A percentile compares a stretch with the other conserved stretches of the same genome.
Evolutionary conservation across 2,329 filamentous ascomycete species (phyloP).

Genomic region (Cephalotrichum gorgonifer): DNA sequence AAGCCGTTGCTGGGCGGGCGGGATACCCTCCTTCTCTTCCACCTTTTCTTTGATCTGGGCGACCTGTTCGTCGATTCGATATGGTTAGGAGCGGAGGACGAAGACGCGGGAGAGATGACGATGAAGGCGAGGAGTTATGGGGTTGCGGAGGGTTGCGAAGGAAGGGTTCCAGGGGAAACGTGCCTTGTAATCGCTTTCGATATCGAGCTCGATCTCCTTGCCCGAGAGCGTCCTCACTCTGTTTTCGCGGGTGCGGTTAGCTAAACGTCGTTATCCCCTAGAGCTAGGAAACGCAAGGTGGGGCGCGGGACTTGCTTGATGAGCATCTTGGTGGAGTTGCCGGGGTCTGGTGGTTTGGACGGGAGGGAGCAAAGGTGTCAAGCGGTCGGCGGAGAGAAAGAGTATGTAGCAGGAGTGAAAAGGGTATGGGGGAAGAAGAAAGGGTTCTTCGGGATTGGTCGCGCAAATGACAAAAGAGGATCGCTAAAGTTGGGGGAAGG

Average conservation of each 20-base stretch:
- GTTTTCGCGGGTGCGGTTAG: conserved; percentile 2
- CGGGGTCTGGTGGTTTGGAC: not conserved
- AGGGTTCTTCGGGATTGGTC: not conserved
- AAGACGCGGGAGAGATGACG: not conserved
- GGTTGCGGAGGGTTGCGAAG: no score
- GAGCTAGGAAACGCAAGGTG: not conserved
- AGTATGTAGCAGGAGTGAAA: no score
- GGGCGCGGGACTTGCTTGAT: conserved; percentile 36
- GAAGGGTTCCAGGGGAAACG: conserved; percentile 8
- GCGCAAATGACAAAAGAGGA: not conserved
- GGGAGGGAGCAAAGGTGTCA: not conserved
- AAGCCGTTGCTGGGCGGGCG: conserved; percentile 88
- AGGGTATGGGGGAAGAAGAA: not conserved
- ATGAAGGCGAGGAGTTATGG: no score
- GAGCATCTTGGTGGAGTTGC: conserved; percentile 21
- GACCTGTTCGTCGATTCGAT: conserved; percentile 45
- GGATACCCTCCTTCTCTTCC: conserved; percentile 98
- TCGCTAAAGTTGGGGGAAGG: not conserved
- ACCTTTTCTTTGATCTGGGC: conserved; percentile 97
- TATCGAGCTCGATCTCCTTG: conserved; percentile 98
- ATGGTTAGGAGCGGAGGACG: not conserved
- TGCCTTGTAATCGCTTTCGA: conserved; percentile 90
- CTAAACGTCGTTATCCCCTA: not conserved
- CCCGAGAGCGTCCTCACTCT: conserved; percentile 97
- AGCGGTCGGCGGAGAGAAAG: not conserved